Evolutionary conservation across 2,329 filamentous ascomycete genomes (phyloP), one percentile per base, ranked within the genome.

Genomic region (Ascochyta koolunga): DNA sequence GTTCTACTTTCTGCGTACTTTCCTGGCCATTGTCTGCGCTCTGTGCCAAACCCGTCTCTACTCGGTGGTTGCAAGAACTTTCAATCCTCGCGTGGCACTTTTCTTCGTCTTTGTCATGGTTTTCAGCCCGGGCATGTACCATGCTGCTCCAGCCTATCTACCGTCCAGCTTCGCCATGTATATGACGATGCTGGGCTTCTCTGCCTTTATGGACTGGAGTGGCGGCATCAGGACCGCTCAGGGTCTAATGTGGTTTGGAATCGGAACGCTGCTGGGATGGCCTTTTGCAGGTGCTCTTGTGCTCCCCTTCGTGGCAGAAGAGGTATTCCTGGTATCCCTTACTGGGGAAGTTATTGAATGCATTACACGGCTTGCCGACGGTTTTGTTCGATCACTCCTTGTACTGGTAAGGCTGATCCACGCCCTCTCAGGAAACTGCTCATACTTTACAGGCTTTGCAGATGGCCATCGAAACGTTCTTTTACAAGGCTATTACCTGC

Each of bases 131-230:
- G 95, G 95, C 37, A 96, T 96, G 82, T 98, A 96, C 71, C 91
- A 97, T 75, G 89, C 95, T 4, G 91, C 91, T 52, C 84, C 89
- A 1, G 87, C 93, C 5, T 97, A 90, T 69, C 80, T 99, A 5
- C 95, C 95, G 0, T 96, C 93, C 8, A 96, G 89, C 74, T 99
- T 99, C 70, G 89, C 95, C 69, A 99, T 99, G 95, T 97, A 96
- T 73, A 90, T 87, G 55, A 87, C 86, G 13, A 95, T 95, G 82
- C 80, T 98, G 7, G 95, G 93, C 10, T 85, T 92, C 50, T 85
- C 92, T 1, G 86, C 91, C 0, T 99, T 98, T 74, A 89, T 99
- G 84, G 90, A 96, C 75, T 95, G 90, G 88, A 84, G 84, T 32
- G 88, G 87, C 18, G 90, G 91, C 0, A 79, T 92, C 39, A 90